Percentiles rank a stretch among this genome's conserved stretches.
Evolutionary conservation across 345 rosid species (phyloP).

Genomic region (Combretum micranthum): DNA sequence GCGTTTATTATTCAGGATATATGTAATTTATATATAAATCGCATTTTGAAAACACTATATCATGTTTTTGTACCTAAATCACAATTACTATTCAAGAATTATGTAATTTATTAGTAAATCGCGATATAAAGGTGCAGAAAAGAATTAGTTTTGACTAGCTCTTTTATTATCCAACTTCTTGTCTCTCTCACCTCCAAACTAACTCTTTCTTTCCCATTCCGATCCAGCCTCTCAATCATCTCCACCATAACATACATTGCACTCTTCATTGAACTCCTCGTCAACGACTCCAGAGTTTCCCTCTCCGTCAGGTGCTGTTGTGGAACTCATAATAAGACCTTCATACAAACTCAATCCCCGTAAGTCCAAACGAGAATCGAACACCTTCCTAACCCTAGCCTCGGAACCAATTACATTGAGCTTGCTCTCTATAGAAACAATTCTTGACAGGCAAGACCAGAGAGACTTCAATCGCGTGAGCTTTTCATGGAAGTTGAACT

Average conservation of each 20-base stretch:
- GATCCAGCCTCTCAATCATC: conserved; percentile 72
- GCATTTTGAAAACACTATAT: too few species aligned
- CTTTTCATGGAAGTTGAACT: conserved; percentile 52
- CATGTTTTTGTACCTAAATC: too few species aligned
- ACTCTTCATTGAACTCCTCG: conserved; percentile 44
- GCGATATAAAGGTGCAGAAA: too few species aligned
- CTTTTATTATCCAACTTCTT: conserved; percentile 44
- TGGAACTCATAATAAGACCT: conserved; percentile 32
- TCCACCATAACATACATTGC: conserved; percentile 65
- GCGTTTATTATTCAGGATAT: too few species aligned
- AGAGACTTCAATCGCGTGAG: conserved; percentile 63
- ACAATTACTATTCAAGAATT: too few species aligned
- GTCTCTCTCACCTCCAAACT: conserved; percentile 33
- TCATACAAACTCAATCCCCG: conserved; percentile 35
- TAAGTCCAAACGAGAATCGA: conserved; percentile 27
- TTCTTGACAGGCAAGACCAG: conserved; percentile 34
- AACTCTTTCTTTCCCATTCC: conserved; percentile 15
- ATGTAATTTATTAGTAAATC: too few species aligned
- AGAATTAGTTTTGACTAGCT: too few species aligned
- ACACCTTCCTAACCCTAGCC: conserved; percentile 44
- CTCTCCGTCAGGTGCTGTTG: conserved; percentile 25
- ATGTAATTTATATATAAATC: too few species aligned
- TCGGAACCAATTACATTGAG: conserved; percentile 38
- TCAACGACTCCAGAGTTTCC: conserved; percentile 28
- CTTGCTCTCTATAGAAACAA: conserved; percentile 26